A percentile compares a stretch with the other conserved stretches of the same genome.
Evolutionary conservation across 2,329 filamentous ascomycete genomes (phyloP).

Genomic region (Trichoderma sp.): DNA sequence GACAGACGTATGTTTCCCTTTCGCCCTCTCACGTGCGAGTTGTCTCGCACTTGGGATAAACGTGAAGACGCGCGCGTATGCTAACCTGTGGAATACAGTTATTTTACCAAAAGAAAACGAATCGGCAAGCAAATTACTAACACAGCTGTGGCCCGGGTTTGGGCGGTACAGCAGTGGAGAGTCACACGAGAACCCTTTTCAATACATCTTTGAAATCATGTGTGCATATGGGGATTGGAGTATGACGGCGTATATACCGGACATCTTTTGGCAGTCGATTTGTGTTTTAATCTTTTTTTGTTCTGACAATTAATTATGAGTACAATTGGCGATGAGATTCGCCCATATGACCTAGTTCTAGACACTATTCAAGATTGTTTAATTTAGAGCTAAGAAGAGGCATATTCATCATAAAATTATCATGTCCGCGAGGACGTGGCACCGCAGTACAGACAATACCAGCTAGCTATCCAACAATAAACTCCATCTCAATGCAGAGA

Average conservation of each 20-base stretch:
- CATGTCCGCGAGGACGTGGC: slow-evolving; percentile 15
- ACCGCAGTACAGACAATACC: slow-evolving; percentile 6
- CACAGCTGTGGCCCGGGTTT: slow-evolving; percentile 47
- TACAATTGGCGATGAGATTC: neutral
- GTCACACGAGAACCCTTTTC: slow-evolving; percentile 13
- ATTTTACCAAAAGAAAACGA: slow-evolving; percentile 67
- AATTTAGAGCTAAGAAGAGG: slow-evolving; percentile 1
- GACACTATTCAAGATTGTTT: neutral
- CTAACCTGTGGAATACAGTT: slow-evolving; percentile 39
- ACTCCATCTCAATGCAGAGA: slow-evolving; percentile 32
- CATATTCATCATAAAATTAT: slow-evolving; percentile 21
- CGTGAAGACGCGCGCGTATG: neutral
- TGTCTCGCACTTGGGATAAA: neutral
- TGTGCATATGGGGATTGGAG: slow-evolving; percentile 7
- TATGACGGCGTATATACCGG: slow-evolving; percentile 16
- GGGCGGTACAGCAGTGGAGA: slow-evolving; percentile 33
- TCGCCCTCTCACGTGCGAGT: neutral
- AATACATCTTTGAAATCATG: slow-evolving; percentile 7
- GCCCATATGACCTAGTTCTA: neutral
- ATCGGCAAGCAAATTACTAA: slow-evolving; percentile 58
- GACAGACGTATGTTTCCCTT: slow-evolving; percentile 70
- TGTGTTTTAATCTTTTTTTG: neutral
- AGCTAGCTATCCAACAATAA: slow-evolving; percentile 21
- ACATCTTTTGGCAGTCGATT: neutral
- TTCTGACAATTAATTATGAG: neutral